Base-by-base conservation (phyloP, 768 basidiomycete species). In the Amanita exitialis region DNA sequence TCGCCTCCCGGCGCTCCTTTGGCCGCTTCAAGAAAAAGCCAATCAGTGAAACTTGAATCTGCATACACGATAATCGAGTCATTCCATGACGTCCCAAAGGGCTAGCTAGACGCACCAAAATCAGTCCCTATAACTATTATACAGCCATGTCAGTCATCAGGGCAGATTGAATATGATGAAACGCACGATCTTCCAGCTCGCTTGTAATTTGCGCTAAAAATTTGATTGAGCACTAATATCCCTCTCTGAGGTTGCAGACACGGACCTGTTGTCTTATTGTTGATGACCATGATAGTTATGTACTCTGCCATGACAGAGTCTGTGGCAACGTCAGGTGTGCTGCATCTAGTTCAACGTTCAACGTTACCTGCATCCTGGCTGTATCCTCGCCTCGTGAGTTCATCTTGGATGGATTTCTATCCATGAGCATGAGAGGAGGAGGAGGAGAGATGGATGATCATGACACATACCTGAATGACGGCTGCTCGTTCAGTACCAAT, bases 271-370 rank as follows among this genome's bases (percentile, higher is more conserved):
- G 85, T 83, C 72, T 93, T 94, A 66, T 88, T 87, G 63, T 94
- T 94, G 57, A 92, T 91, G 43, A 94, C 78, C 91, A 94, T 92
- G 53, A 94, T 94, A 16, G 88, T 90, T 52, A 93, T 90, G 60
- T 91, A 94, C 66, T 94, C 91, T 2, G 90, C 89, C 89, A 93
- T 91, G 58, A 91, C 88, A 12, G 82, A 80, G 66, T 93, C 90
- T 89, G 58, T 4, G 52, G 43, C 23, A 64, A 44, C 53, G 45
- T 39, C 44, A 57, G 47, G n/a, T 51, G 42, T 37, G 41, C 41
- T 41, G 16, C 48, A 20, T 36, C 13, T 44, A 37, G 46, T 7
- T 48, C 47, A 56, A 52, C 52, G 49, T 48, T 3, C 10, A 20
- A 61, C 71, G 76, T 55, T 56, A 87, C 87, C 87, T 68, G 83